Evolutionary conservation across 345 rosid genomes (phyloP).

Genomic region (Stellera chamaejasme): DNA sequence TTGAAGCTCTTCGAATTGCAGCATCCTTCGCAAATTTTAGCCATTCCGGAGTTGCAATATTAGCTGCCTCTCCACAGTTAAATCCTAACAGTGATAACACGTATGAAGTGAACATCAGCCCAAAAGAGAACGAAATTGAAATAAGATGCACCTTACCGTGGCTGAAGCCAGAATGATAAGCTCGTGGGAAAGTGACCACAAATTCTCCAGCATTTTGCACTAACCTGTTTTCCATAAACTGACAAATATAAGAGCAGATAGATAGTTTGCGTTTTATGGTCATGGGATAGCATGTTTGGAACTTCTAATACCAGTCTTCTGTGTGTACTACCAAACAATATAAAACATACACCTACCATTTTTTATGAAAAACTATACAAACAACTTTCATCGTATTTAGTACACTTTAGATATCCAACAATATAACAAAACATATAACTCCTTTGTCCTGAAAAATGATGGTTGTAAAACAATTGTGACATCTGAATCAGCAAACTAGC

Average conservation of each 20-base stretch:
- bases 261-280: background rate
- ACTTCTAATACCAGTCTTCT: background rate
- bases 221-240: constrained; percentile 40
- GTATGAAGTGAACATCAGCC: constrained; percentile 3
- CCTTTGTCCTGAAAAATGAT: no score
- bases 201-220: constrained; percentile 94
- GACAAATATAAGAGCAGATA: constrained; percentile 9
- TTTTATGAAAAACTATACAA: background rate
- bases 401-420: no score
- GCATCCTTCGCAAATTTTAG: constrained; percentile 79
- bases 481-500: no score
- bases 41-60: constrained; percentile 98
- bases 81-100: constrained; percentile 45
- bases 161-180: constrained; percentile 98
- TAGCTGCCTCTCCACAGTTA: constrained; percentile 94
- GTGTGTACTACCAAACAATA: background rate
- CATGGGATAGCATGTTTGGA: background rate
- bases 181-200: constrained; percentile 97
- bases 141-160: constrained; percentile 48
- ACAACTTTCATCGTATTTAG: background rate
- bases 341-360: background rate
- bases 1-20: constrained; percentile 94
- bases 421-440: no score
- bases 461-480: no score
- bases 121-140: constrained; percentile 9